Base-by-base conservation (phyloP, 148 eudicot genomes). In the Polygonum aviculare region DNA sequence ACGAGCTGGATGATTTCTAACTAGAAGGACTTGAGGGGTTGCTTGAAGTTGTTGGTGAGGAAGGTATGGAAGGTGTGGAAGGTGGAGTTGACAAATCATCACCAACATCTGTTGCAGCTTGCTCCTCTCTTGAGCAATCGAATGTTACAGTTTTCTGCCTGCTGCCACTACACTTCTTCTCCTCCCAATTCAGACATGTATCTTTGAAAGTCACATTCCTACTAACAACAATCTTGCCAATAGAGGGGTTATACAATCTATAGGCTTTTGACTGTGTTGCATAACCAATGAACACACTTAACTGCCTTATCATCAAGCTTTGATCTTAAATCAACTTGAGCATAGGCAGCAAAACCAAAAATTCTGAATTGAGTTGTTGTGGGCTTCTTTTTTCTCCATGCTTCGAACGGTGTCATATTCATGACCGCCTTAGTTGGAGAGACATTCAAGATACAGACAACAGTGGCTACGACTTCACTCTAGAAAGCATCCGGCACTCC, bases 231-330 rank as follows among this genome's bases (percentile, higher is more conserved):
- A 82, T 18, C 35, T 79, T 73, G 54, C 70, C 80, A 79, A 36
- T 82, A 8, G 76, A 7, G 8, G 70, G 80, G 36, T 79, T 59
- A 74, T 73, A 74, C 19, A 82, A 33, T 9, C 35, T 62, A 51
- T 82, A 82, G 33, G 78, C 82, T 77, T 82, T 82, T 26, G 80
- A 82, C 12, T 76, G 5, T 16, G 60, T 1, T 51, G 72, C n/a
- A 77, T 77, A 83, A 7, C 80, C 75, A 16, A 83, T 16, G 60
- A 83, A 82, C 33, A 82, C 74, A 79, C 60, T 78, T 82, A 62
- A 12, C 26, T 10, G 36, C 44, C 7, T 40, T 40, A 40, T 40
- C 44, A 40, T 40, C 2, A 40, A 40, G 44, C 44, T 40, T 40
- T 6, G 0, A 40, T 40, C 44, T 40, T 40, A 40, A 40, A 40